Evolutionary conservation across 2,329 filamentous ascomycete species (phyloP), one percentile per base, ranked within the genome.

Genomic region (Zasmidium angulare): DNA sequence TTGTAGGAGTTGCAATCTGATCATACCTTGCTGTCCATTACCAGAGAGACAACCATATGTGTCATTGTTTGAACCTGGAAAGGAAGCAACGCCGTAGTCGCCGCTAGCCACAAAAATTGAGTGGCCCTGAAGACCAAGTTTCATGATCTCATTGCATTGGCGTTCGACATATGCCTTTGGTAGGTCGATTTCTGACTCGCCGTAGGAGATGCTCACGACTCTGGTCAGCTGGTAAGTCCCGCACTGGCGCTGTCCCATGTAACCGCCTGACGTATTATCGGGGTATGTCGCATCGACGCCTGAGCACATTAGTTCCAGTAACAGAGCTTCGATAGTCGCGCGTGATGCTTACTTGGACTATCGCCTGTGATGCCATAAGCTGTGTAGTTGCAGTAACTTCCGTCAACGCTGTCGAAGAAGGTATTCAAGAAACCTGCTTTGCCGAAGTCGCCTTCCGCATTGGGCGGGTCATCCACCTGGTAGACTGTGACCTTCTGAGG

Each of bases 121-220:
- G 75, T 62, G 79, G 77, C 20, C 78, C 49, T 78, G 78, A 52
- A 77, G 72, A 19, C 78, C 79, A 12, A 81, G 75, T 60, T 81
- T 80, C 55, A 77, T 74, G 66, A 71, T 78, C 36, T 75, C 58
- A 29, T 73, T 72, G 62, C 73, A 76, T 60, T 76, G 74, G 1
- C 73, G 68, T 60, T 78, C 74, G 58, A 81, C 78, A 71, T 86
- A 86, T 63, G 72, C 74, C 4, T 76, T 69, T 0, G 84, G 83
- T 22, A 84, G 74, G 21, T 79, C 79, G 1, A 72, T 71, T 70
- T 86, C 83, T 29, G 77, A 75, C 46, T 79, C 80, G 48, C 81
- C 81, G 68, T 86, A 86, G 3, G 81, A 84, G 64, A 84, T 80
- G 31, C 78, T 81, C 59, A 86, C 78, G 1, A 84, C 82, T 55